phyloP scores from a whole-genome alignment of 768 basidiomycete genomes.

The Trametes gibbosa region DNA sequence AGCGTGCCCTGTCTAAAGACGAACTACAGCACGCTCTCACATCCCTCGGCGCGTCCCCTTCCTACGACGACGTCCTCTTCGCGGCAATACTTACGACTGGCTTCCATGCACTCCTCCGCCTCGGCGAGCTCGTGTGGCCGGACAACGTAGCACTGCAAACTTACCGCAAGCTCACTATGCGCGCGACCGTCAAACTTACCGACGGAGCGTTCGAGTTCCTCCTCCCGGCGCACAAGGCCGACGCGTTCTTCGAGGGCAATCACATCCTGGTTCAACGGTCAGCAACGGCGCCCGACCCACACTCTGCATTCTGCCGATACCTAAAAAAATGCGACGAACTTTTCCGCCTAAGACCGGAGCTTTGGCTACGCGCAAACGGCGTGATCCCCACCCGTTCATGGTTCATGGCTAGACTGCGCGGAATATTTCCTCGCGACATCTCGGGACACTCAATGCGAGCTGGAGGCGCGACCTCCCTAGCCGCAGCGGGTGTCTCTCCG shows the following conservation, averaged over 20 bases:
- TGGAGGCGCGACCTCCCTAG: not conserved
- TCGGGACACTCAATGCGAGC: not conserved
- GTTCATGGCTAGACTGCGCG: not conserved
- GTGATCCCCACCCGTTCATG: not conserved
- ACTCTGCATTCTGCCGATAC: not conserved
- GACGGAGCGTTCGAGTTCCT: not conserved
- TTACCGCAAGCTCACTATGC: not conserved
- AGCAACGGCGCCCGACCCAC: not conserved
- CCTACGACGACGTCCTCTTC: not conserved
- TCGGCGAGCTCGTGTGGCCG: not conserved
- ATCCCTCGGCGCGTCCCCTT: not conserved
- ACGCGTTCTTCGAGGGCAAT: not conserved
- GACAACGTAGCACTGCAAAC: not conserved
- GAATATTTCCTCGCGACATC: not conserved
- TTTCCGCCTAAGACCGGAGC: not conserved
- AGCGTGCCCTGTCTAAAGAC: not conserved
- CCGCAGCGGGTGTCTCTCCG: not conserved
- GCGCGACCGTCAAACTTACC: not conserved
- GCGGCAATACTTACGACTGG: not conserved
- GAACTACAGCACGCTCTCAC: not conserved
- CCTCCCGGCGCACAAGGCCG: not conserved
- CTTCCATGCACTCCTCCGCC: not conserved
- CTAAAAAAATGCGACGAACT: not conserved
- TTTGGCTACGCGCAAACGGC: not conserved
- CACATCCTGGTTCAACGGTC: not conserved